Evolutionary conservation across 129 eudicot genomes (phyloP).

Genomic region (Flaveria bidentis): DNA sequence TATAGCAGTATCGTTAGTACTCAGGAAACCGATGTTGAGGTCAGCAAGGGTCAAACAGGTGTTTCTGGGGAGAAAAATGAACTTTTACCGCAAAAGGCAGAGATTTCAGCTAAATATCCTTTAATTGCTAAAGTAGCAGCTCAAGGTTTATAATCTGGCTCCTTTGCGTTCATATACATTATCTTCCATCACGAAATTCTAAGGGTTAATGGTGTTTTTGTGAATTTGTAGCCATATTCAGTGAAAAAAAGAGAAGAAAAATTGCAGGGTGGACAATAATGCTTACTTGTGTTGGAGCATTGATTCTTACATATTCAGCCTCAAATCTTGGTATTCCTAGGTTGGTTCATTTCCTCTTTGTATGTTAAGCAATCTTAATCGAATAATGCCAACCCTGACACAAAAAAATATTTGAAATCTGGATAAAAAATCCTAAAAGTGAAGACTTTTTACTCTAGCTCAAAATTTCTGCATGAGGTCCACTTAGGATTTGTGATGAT

Average conservation of each 20-base stretch:
- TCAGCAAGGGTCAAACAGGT: slow-evolving; percentile 32
- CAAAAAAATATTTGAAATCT: slow-evolving; percentile 2
- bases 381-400: neutral
- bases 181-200: neutral
- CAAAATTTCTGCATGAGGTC: neutral
- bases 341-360: slow-evolving; percentile 41
- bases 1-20: slow-evolving; percentile 32
- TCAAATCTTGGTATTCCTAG: slow-evolving; percentile 62
- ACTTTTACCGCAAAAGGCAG: slow-evolving; percentile 42
- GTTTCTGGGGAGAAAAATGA: slow-evolving; percentile 36
- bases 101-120: slow-evolving; percentile 43
- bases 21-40: slow-evolving; percentile 41
- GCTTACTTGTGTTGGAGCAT: slow-evolving; percentile 76
- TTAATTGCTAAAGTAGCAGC: slow-evolving; percentile 58
- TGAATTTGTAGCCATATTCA: slow-evolving; percentile 45
- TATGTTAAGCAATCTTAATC: slow-evolving; percentile 11
- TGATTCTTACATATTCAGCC: slow-evolving; percentile 79
- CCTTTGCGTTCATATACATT: slow-evolving; percentile 6
- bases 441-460: neutral
- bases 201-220: slow-evolving; percentile 2
- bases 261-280: slow-evolving; percentile 94
- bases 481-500: slow-evolving; percentile 2
- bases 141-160: slow-evolving; percentile 37
- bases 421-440: neutral
- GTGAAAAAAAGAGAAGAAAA: slow-evolving; percentile 63